These are phyloP conservation scores for Daedalea quercina DNA, from an alignment of 768 basidiomycete species.

Conservation along the genomic window DNA sequence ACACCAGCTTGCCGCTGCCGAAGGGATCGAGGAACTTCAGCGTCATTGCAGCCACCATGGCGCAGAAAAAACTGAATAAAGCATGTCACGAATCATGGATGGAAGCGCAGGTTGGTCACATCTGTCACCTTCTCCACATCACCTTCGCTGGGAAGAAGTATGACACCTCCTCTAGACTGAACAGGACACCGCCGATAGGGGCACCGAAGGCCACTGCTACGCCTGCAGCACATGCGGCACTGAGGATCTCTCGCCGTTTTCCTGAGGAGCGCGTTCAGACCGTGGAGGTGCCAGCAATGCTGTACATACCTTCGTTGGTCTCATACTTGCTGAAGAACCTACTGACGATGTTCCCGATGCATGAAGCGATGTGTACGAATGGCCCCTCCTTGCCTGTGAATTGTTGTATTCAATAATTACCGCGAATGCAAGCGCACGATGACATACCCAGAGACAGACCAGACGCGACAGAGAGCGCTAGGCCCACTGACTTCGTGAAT, in stretches of 20 bases:
- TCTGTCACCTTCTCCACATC: constrained; percentile 84
- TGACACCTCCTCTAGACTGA: constrained; percentile 92
- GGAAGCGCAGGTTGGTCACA: not conserved
- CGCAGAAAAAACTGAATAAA: constrained; percentile 86
- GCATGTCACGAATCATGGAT: constrained; percentile 2
- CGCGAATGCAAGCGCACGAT: not conserved
- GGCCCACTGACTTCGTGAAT: constrained; percentile 83
- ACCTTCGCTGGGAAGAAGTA: constrained; percentile 97
- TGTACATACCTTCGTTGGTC: constrained; percentile 71
- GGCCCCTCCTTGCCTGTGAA: constrained; percentile 58
- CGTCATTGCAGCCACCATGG: constrained; percentile 94
- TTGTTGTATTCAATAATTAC: not conserved
- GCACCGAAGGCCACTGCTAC: constrained; percentile 98
- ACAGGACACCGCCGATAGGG: constrained; percentile 89
- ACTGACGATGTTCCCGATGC: constrained; percentile 89
- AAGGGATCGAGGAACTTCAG: constrained; percentile 92
- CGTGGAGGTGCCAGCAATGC: not conserved
- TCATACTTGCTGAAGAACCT: constrained; percentile 86
- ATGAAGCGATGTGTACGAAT: constrained; percentile 90
- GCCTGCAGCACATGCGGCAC: constrained; percentile 94
- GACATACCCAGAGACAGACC: constrained; percentile 73
- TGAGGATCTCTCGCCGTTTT: constrained; percentile 90
- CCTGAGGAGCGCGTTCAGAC: constrained; percentile 32
- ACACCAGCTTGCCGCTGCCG: constrained; percentile 87
- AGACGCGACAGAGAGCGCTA: constrained; percentile 87